Evolutionary conservation across 352 stramenopile genomes (phyloP), one percentile per base, ranked within the genome.

Genomic region (Phytophthora colocasiae): DNA sequence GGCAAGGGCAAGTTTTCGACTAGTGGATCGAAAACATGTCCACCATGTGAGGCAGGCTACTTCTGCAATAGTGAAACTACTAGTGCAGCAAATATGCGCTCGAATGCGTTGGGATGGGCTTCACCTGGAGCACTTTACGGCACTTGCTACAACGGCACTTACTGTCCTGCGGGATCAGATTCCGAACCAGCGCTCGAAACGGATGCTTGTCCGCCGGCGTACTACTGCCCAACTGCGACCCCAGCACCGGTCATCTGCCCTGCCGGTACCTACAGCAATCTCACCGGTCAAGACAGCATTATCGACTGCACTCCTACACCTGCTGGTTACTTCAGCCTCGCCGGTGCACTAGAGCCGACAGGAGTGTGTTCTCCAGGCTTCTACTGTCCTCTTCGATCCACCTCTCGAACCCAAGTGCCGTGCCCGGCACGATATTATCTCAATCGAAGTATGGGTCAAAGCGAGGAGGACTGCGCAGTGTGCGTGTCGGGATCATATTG

Each of bases 121-220:
- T 36, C 71, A 0, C 81, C 85, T 1, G 81, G 82, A 6, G 74
- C 87, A 8, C 61, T 91, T 1, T 92, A 76, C 44, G 90, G 90
- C 4, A 80, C 80, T 11, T 97, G 90, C 53, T 97, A 96, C 69
- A 96, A 96, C 38, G 90, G 90, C 22, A 95, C 87, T 14, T 96
- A 95, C 58, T 97, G 91, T 47, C 80, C 86, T 2, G 26, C 60
- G 9, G 87, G 89, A 3, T 89, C 73, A 5, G 85, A 82, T 24
- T 79, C 78, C 15, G 89, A 95, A 63, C 90, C 90, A 12, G 84
- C 76, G 12, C 66, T 96, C 2, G 71, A 83, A 32, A 63, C 72
- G 6, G 83, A 96, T 65, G 79, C 89, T 0, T 97, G 90, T 69
- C 89, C 88, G n/a, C 47, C 60, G n/a, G 90, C 81, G 0, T 92